Evolutionary conservation across 2,329 filamentous ascomycete genomes (phyloP).

Genomic region (Claviceps humidiphila): DNA sequence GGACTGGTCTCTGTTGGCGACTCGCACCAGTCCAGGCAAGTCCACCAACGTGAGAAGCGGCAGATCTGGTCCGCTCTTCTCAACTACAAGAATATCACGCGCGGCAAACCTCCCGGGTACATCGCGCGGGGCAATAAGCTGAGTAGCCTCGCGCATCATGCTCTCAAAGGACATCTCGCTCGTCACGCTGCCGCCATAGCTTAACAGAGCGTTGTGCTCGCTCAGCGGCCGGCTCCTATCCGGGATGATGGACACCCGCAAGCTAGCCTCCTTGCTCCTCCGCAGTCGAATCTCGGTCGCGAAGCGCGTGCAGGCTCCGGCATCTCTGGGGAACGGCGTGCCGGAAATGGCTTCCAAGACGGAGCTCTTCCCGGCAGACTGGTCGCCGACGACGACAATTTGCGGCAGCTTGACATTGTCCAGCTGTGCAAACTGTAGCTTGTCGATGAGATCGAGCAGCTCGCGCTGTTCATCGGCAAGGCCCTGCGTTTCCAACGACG

Average conservation of each 20-base stretch:
- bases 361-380: conserved; percentile 51
- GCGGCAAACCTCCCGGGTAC: conserved; percentile 37
- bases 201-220: conserved; percentile 33
- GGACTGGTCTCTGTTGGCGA: conserved; percentile 39
- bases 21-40: conserved; percentile 43
- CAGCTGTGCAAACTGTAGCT: conserved; percentile 38
- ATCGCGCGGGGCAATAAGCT: conserved; percentile 36
- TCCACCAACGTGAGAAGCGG: conserved; percentile 49
- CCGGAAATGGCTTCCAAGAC: conserved; percentile 51
- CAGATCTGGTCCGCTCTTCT: conserved; percentile 45
- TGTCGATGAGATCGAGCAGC: conserved; percentile 44
- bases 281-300: conserved; percentile 47
- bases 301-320: conserved; percentile 48
- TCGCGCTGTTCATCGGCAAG: conserved; percentile 41
- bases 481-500: conserved; percentile 34
- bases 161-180: conserved; percentile 32
- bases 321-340: conserved; percentile 46
- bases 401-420: conserved; percentile 43
- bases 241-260: conserved; percentile 42
- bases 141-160: conserved; percentile 37
- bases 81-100: conserved; percentile 41
- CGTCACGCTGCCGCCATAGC: conserved; percentile 34
- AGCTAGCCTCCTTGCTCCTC: conserved; percentile 27
- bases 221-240: conserved; percentile 32
- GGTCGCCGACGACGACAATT: conserved; percentile 51